Evolutionary conservation across 169 alveolate genomes (phyloP).

Genomic region (Eimeria acervulina): DNA sequence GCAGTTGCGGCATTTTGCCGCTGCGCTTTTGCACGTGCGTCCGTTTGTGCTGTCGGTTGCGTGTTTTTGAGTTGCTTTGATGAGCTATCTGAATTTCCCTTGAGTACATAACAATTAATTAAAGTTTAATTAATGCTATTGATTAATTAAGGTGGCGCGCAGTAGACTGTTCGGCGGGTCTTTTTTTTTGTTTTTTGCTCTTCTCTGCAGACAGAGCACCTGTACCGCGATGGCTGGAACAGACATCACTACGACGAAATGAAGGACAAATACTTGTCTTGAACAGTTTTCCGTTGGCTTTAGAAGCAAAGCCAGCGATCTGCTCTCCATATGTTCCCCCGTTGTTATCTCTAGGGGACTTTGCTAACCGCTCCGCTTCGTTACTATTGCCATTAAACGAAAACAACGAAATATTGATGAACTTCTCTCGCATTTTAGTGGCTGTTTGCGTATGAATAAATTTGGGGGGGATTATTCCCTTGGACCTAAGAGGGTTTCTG

Average conservation of each 20-base stretch:
- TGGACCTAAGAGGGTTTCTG: background rate
- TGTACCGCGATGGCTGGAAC: constrained; percentile 78
- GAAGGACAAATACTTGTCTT: constrained; percentile 68
- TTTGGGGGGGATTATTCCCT: background rate
- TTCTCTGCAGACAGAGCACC: constrained; percentile 73
- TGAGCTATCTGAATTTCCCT: background rate
- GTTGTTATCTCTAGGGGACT: background rate
- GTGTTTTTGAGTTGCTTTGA: background rate
- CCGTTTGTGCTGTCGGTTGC: too few species aligned
- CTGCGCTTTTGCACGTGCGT: too few species aligned
- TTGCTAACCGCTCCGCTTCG: background rate
- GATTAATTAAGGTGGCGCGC: too few species aligned
- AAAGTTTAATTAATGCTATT: too few species aligned
- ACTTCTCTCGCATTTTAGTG: background rate
- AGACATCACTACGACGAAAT: constrained; percentile 65
- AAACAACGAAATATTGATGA: background rate
- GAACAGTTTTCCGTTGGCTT: background rate
- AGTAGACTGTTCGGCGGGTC: background rate
- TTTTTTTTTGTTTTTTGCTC: background rate
- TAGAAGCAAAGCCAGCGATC: background rate
- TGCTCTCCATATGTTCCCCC: background rate
- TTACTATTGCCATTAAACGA: background rate
- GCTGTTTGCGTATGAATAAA: background rate
- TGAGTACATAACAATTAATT: too few species aligned
- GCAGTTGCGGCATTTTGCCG: too few species aligned